phyloP scores from a whole-genome alignment of 169 alveolate genomes.

The Plasmodium coatneyi region DNA sequence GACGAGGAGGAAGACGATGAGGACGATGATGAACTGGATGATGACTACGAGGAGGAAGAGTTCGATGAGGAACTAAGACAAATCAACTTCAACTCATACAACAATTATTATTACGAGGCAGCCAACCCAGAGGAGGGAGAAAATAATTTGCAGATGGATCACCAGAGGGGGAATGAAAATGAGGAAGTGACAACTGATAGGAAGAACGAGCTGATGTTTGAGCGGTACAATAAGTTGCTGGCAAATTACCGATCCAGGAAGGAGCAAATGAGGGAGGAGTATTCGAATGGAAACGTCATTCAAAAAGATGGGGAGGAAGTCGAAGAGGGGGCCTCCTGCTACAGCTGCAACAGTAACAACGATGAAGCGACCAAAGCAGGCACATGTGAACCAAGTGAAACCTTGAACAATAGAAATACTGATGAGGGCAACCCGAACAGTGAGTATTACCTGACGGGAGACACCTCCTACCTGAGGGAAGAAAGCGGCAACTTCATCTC shows the following conservation, averaged over 20 bases:
- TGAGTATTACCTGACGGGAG: not conserved
- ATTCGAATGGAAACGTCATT: not conserved
- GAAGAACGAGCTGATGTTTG: conserved; percentile 17
- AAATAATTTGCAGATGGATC: not conserved
- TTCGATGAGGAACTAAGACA: conserved; percentile 27
- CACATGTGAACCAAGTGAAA: not conserved
- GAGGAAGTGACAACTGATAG: not conserved
- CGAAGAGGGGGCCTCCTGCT: not conserved
- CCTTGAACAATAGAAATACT: not conserved
- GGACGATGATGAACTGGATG: not conserved
- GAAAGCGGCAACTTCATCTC: conserved; percentile 13
- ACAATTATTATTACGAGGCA: conserved; percentile 31
- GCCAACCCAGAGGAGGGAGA: conserved; percentile 17
- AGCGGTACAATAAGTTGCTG: conserved; percentile 45
- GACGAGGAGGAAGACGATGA: not conserved
- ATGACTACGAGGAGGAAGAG: conserved; percentile 24
- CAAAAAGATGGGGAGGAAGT: not conserved
- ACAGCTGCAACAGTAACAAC: conserved; percentile 5
- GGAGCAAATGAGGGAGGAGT: not conserved
- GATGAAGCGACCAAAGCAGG: not conserved
- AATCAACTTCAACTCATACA: conserved; percentile 47
- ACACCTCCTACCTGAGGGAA: not conserved
- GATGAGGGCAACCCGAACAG: not conserved
- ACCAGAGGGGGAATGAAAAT: not conserved
- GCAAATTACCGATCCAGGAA: not conserved